Percentiles rank a stretch among this genome's conserved stretches.
Evolutionary conservation across 805 yeast species (phyloP).

Genomic region (Sugiyamaella americana): DNA sequence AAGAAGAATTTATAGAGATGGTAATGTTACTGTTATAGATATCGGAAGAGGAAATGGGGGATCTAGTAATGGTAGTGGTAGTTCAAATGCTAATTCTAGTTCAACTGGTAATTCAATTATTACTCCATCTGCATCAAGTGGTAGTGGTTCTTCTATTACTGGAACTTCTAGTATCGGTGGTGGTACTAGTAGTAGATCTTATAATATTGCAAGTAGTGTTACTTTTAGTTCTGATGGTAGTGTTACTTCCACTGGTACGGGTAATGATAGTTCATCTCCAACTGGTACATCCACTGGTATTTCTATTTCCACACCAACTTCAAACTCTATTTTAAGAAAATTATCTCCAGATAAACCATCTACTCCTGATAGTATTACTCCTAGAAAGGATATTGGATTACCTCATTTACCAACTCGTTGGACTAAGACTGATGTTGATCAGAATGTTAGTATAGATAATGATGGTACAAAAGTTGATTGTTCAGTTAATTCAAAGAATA

Average conservation of each 20-base stretch:
- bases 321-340: background rate
- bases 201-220: no score
- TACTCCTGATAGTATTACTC: background rate
- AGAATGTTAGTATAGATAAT: slow-evolving; percentile 11
- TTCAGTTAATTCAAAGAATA: slow-evolving; percentile 2
- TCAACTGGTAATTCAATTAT: background rate
- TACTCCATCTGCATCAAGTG: background rate
- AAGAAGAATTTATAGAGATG: background rate
- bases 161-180: background rate
- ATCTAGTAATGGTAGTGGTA: background rate
- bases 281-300: background rate
- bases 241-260: no score
- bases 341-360: background rate
- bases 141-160: background rate
- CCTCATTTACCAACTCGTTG: slow-evolving; percentile 22
- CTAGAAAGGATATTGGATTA: slow-evolving; percentile 17
- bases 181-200: background rate
- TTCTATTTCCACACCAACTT: background rate
- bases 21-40: background rate
- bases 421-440: slow-evolving; percentile 15
- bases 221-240: no score
- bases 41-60: background rate
- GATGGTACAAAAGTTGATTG: slow-evolving; percentile 6
- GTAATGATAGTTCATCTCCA: background rate
- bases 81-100: background rate